phyloP scores from a whole-genome alignment of 148 eudicot genomes.

The Beta vulgaris region DNA sequence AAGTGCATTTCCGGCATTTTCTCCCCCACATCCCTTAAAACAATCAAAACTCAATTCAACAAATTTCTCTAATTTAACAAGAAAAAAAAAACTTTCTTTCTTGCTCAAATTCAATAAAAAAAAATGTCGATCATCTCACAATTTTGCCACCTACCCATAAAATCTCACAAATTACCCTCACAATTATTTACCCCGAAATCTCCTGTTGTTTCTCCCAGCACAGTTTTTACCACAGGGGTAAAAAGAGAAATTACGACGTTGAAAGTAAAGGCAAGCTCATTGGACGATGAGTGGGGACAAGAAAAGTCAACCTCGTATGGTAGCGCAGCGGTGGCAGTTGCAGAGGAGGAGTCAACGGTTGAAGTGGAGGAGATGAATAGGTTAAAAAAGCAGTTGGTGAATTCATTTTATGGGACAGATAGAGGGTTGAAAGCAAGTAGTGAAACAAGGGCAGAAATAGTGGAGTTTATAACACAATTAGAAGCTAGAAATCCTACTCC shows the following conservation, averaged over 20 bases:
- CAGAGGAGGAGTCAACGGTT: slow-evolving; percentile 30
- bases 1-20: slow-evolving; percentile 4
- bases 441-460: slow-evolving; percentile 81
- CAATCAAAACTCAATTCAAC: background rate
- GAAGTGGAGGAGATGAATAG: slow-evolving; percentile 35
- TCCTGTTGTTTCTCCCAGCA: background rate
- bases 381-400: slow-evolving; percentile 65
- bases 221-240: slow-evolving; percentile 6
- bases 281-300: slow-evolving; percentile 24
- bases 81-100: background rate
- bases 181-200: slow-evolving; percentile 27
- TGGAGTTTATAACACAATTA: slow-evolving; percentile 71
- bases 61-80: background rate
- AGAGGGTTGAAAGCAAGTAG: slow-evolving; percentile 72
- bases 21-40: background rate
- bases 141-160: slow-evolving; percentile 29
- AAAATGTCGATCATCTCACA: slow-evolving; percentile 45
- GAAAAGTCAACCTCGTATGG: slow-evolving; percentile 26
- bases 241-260: background rate
- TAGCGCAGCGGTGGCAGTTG: slow-evolving; percentile 18
- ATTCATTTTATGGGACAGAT: slow-evolving; percentile 72
- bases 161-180: slow-evolving; percentile 17
- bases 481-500: slow-evolving; percentile 85
- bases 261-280: slow-evolving; percentile 23
- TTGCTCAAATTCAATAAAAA: background rate